A percentile compares a stretch with the other conserved stretches of the same genome.
Conservation (phyloP, 176 grass and related monocot genomes). For the Musa acuminata region DNA sequence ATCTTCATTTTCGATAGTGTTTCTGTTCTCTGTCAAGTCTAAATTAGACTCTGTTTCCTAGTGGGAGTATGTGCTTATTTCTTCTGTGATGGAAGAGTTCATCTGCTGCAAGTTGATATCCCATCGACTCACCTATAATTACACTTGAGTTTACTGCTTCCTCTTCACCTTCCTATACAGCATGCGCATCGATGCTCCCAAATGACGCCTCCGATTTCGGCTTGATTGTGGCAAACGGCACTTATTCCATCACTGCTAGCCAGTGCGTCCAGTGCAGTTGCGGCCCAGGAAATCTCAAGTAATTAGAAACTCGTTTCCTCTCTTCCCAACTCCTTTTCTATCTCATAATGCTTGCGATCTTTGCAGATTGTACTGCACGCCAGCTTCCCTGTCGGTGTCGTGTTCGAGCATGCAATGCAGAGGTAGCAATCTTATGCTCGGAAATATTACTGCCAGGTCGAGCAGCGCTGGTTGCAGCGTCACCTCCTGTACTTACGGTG, state of each 20-base stretch:
- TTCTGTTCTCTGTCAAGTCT: no score
- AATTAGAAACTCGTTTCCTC: neutral
- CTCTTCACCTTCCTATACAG: slow-evolving; percentile 18
- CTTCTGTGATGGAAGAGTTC: neutral
- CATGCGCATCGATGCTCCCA: slow-evolving; percentile 54
- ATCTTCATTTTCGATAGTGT: no score
- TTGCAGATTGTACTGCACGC: slow-evolving; percentile 70
- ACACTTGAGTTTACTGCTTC: neutral
- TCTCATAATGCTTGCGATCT: neutral
- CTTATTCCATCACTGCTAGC: slow-evolving; percentile 59
- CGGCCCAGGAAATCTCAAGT: slow-evolving; percentile 68
- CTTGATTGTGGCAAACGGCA: slow-evolving; percentile 62
- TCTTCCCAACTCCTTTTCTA: neutral
- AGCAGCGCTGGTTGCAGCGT: slow-evolving; percentile 68
- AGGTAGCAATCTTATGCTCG: slow-evolving; percentile 61
- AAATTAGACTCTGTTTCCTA: slow-evolving; percentile 7
- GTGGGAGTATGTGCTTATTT: slow-evolving; percentile 1
- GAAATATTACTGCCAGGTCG: slow-evolving; percentile 45
- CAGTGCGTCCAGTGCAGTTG: slow-evolving; percentile 91
- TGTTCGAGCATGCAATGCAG: slow-evolving; percentile 87
- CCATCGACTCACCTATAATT: neutral
- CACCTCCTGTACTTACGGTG: slow-evolving; percentile 72
- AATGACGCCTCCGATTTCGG: slow-evolving; percentile 48
- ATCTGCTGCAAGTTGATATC: neutral
- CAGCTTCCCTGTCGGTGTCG: slow-evolving; percentile 55